Base-by-base conservation (phyloP, 208 protist genomes). In the Trypanosoma vivax region DNA sequence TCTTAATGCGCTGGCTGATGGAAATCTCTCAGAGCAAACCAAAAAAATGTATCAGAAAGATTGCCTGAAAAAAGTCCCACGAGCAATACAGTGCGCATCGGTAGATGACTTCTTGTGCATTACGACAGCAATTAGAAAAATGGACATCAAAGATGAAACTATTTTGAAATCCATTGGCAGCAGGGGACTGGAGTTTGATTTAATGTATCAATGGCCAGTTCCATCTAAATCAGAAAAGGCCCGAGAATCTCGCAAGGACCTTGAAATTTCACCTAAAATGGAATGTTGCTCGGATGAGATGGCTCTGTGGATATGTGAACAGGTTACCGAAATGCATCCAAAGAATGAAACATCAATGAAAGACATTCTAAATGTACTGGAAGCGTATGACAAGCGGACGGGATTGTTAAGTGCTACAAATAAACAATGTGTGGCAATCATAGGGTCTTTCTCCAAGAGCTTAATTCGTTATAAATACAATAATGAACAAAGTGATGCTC, bases 1-100 rank as follows among this genome's bases (percentile, higher is more conserved):
- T 28, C 35, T 67, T 47, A 52, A 60, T 37, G 60, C 50, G 28
- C 16, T 67, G 31, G 45, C 35, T 14, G 23, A 67, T 33, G 52
- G 51, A 13, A 59, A 60, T 39, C 24, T 67, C 40, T 60, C 51
- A 18, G 23, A 16, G 13, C 1, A 16, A 28, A 19, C 41, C 0
- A 53, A 49, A 16, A 37, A 59, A 50, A 21, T 35, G 0, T 67
- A 67, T 60, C 38, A 55, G 23, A 21, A 52, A 25, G 45, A 5
- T n/a, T 67, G 51, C 55, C 9, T 55, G 47, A 59, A 7, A 35
- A 60, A 38, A 27, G 6, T 67, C 28, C 52, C 50, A 29, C 21
- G 37, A n/a, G 1, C 40, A 50, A 13, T 67, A 37, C 31, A 29
- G 30, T 29, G 16, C 29, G 30, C 45, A 40, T 52, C 51, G 48